Base-by-base conservation (phyloP, 768 basidiomycete genomes). In the Leccinum pellstonianum region DNA sequence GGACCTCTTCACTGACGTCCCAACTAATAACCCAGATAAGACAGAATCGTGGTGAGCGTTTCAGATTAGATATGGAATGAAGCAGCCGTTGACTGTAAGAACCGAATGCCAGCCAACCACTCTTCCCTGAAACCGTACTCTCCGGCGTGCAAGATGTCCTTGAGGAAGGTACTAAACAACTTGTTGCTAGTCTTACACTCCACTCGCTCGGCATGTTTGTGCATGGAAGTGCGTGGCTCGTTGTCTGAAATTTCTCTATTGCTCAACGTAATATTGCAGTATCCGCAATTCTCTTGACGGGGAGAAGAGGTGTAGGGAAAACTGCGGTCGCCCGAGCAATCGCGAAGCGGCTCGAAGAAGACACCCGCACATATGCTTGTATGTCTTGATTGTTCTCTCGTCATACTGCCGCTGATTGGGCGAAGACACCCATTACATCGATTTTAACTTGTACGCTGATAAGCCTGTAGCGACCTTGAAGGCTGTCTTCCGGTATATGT, bases 251-350 rank as follows among this genome's bases (percentile, higher is more conserved):
- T 52, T 15, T 37, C 1, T 48, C 25, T 54, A n/a, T 56, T 50
- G 35, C 21, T 62, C 33, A 69, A 43, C 17, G 10, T 8, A 43
- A 8, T 50, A 15, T 1, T 9, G 19, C 62, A 91, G 90, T 88
- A 15, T 82, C 88, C 38, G 83, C 83, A 3, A 76, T 92, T 31
- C 79, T 97, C 6, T 69, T 98, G 7, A 88, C 87, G 1, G 95
- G 95, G 1, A 81, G 86, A 14, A 77, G 83, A 21, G 93, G 95
- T 1, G 82, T 86, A 0, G 95, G 95, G 0, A 93, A 93, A 71
- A 94, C 93, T 0, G 88, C 89, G 0, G 79, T 95, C 43, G 85
- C 85, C 3, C 82, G 79, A 52, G 76, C 78, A 11, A 82, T 93
- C 3, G 86, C 86, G 4, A 80, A 77, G 57, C 70, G 72, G 6